Evolutionary conservation across 192 early-diverging fungal genomes (phyloP), one percentile per base, ranked within the genome.

Genomic region (Coemansia sp.): DNA sequence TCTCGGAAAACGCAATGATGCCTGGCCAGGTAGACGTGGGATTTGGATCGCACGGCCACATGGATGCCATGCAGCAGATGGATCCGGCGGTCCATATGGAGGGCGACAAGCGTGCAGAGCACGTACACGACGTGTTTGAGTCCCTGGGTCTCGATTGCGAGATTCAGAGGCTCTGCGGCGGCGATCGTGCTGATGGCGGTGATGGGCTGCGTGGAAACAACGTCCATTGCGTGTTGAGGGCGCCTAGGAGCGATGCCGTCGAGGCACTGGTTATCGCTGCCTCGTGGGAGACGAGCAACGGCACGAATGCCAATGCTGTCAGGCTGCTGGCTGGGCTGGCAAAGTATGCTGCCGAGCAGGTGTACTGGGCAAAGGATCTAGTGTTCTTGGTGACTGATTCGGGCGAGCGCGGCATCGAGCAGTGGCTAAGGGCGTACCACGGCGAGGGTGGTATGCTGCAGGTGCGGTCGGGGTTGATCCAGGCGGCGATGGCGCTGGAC

Each of bases 351-450:
- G 62, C 65, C 70, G 86, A 84, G 27, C 74, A 86, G 55, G 87
- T 86, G 47, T 89, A 93, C 72, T 95, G 94, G 92, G 88, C 93
- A 45, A 93, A 95, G 72, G 95, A 98, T 70, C 83, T 95, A 22
- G 87, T 98, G 9, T 88, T 98, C 51, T 71, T 98, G 16, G 86
- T 95, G 9, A 87, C 93, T 0, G 92, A 94, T 65, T 79, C 85
- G 2, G 89, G 86, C 34, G 81, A 85, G 20, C 51, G 75, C 5
- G 95, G 95, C 1, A 87, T 89, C 18, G 88, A 91, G 59, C 87
- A 86, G 27, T 98, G 93, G 93, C 80, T 98, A 30, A 85, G 89
- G 32, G 89, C 90, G 13, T 98, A 98, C 69, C 95, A 95, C 75
- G 93, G 92, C 20, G 65, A 75, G 45, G 67, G 23, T 22, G 60